Conservation (phyloP, 768 basidiomycete genomes). For the Kwoniella newhampshirensis region DNA sequence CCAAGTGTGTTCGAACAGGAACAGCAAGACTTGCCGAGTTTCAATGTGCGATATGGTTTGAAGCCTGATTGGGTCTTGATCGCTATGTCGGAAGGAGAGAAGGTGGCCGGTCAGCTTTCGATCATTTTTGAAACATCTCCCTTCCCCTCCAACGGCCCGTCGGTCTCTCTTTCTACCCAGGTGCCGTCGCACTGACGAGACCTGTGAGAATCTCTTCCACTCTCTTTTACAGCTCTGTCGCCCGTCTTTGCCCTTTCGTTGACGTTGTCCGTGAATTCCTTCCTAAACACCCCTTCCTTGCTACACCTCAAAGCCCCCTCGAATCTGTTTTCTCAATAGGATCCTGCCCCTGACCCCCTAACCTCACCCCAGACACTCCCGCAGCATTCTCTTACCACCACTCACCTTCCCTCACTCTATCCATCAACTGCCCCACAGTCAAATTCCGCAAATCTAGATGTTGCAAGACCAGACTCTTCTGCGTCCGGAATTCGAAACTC, state of each 20-base stretch:
- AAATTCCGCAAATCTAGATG: slow-evolving; percentile 72
- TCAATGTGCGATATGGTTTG: slow-evolving; percentile 79
- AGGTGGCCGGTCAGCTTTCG: too few relatives aligned
- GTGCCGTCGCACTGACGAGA: neutral
- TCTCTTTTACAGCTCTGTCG: neutral
- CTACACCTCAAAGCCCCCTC: too few relatives aligned
- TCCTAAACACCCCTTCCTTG: too few relatives aligned
- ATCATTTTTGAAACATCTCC: too few relatives aligned
- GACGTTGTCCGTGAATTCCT: neutral
- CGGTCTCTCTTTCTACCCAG: neutral
- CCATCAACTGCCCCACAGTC: slow-evolving; percentile 79
- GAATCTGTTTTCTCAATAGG: too few relatives aligned
- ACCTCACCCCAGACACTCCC: too few relatives aligned
- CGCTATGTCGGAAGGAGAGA: too few relatives aligned
- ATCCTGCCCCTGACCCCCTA: neutral
- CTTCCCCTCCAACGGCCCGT: too few relatives aligned
- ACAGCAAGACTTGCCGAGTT: slow-evolving; percentile 66
- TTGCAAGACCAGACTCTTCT: slow-evolving; percentile 79
- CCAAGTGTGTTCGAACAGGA: neutral
- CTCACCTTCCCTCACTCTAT: slow-evolving; percentile 59
- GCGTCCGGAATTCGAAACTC: slow-evolving; percentile 87
- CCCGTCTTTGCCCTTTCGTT: neutral
- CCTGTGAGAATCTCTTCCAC: neutral
- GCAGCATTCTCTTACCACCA: too few relatives aligned
- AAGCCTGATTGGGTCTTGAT: slow-evolving; percentile 73